phyloP scores from a whole-genome alignment of 768 basidiomycete species.

The Leccinum sublutescens region DNA sequence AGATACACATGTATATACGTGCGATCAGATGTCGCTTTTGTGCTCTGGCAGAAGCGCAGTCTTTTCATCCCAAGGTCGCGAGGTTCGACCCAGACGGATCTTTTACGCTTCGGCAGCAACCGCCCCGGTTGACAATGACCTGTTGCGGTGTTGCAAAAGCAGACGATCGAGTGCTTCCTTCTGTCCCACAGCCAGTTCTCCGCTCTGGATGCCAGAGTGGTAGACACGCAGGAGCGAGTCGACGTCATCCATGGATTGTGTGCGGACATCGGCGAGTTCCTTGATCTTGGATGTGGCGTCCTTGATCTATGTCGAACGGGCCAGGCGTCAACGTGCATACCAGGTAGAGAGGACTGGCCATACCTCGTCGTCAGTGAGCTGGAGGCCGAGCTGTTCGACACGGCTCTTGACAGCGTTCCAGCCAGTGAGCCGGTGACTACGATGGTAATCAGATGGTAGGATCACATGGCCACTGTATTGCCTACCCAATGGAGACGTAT shows the following conservation, averaged over 20 bases:
- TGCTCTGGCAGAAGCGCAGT: not conserved
- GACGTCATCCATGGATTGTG: conserved; percentile 99
- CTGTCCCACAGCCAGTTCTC: conserved; percentile 92
- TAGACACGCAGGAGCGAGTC: conserved; percentile 95
- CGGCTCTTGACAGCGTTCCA: conserved; percentile 99
- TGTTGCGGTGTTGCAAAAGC: conserved; percentile 70
- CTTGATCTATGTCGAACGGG: conserved; percentile 63
- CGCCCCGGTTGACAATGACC: conserved; percentile 8
- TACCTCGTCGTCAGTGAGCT: conserved; percentile 87
- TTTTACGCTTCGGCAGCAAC: conserved; percentile 11
- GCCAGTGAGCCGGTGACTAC: conserved; percentile 88
- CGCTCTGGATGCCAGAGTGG: conserved; percentile 90
- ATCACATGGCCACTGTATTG: not conserved
- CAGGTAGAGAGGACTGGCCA: not conserved
- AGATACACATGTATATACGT: conserved; percentile 10
- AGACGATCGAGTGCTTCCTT: conserved; percentile 87
- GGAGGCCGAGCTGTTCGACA: conserved; percentile 93
- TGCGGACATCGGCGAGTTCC: conserved; percentile 96
- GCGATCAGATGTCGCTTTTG: conserved; percentile 23
- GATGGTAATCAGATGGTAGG: conserved; percentile 6
- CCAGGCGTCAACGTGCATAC: conserved; percentile 7
- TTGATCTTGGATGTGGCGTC: conserved; percentile 99
- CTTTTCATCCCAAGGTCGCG: too few species aligned
- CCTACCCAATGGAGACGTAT: conserved; percentile 94
- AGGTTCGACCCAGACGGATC: not conserved